Percentiles rank a stretch among this genome's conserved stretches.
Evolutionary conservation across 164 flowering plant genomes (phyloP).

Genomic region (Malania oleifera): DNA sequence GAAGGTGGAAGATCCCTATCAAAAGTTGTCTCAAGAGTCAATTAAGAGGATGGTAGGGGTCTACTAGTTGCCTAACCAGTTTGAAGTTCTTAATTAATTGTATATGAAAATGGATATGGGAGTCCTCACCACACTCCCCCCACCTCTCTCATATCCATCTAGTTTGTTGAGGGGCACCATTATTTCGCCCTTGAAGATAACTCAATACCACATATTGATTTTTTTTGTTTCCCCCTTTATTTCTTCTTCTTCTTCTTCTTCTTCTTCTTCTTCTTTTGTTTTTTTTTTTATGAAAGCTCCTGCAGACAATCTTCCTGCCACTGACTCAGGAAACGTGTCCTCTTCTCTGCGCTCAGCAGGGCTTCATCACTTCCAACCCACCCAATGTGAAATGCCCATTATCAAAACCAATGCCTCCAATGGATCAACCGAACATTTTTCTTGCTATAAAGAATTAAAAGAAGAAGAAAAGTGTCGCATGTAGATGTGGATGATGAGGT

Average conservation of each 20-base stretch:
- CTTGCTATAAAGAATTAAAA: no score
- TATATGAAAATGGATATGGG: no score
- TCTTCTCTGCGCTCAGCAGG: no score
- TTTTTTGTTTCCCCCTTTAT: no score
- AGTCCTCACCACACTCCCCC: constrained; percentile 9
- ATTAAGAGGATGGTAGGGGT: neutral
- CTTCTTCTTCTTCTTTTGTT: no score
- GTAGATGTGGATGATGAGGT: no score
- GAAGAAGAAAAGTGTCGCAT: no score
- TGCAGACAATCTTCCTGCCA: neutral
- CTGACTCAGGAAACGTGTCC: no score
- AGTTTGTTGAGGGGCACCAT: constrained; percentile 7
- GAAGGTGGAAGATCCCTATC: neutral
- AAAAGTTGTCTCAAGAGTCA: neutral
- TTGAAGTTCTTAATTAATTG: neutral
- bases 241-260: no score
- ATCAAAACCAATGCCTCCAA: no score
- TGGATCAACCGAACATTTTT: no score
- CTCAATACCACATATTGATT: neutral
- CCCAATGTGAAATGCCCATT: no score
- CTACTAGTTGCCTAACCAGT: neutral
- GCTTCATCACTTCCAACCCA: neutral
- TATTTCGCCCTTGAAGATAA: constrained; percentile 1
- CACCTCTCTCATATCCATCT: constrained; percentile 2
- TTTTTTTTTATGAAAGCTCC: neutral